Evolutionary conservation across 257 asterid species (phyloP).

Genomic region (Penstemon newberryi): DNA sequence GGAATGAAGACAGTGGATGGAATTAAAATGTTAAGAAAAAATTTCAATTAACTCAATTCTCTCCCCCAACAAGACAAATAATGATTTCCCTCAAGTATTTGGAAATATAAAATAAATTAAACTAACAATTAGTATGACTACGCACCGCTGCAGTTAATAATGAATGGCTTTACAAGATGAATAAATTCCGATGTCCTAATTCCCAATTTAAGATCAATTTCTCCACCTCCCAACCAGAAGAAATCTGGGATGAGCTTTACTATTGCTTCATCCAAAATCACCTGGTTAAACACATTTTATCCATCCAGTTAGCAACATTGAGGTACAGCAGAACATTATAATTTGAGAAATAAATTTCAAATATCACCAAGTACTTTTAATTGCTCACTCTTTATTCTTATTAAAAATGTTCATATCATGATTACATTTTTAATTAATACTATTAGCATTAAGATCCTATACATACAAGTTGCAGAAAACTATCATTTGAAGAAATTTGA

Average conservation of each 20-base stretch:
- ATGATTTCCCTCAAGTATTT: too few species aligned
- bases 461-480: neutral
- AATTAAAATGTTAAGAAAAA: too few species aligned
- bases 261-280: constrained; percentile 85
- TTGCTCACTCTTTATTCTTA: neutral
- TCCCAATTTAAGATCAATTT: constrained; percentile 71
- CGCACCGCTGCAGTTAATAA: constrained; percentile 57
- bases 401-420: neutral
- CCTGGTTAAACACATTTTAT: constrained; percentile 42
- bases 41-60: too few species aligned
- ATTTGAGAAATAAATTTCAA: neutral
- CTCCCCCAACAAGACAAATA: too few species aligned
- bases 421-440: too few species aligned
- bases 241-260: constrained; percentile 66
- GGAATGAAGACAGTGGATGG: too few species aligned
- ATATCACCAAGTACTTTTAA: neutral
- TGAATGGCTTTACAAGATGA: constrained; percentile 55
- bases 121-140: constrained; percentile 11
- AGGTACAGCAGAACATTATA: neutral
- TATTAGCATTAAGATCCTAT: too few species aligned
- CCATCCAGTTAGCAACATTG: constrained; percentile 12
- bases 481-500: neutral
- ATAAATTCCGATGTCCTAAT: constrained; percentile 60
- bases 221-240: constrained; percentile 95
- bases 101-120: too few species aligned